Percentiles rank a stretch among this genome's conserved stretches.
Evolutionary conservation across 768 basidiomycete genomes (phyloP).

Genomic region (Trametes coccinea): DNA sequence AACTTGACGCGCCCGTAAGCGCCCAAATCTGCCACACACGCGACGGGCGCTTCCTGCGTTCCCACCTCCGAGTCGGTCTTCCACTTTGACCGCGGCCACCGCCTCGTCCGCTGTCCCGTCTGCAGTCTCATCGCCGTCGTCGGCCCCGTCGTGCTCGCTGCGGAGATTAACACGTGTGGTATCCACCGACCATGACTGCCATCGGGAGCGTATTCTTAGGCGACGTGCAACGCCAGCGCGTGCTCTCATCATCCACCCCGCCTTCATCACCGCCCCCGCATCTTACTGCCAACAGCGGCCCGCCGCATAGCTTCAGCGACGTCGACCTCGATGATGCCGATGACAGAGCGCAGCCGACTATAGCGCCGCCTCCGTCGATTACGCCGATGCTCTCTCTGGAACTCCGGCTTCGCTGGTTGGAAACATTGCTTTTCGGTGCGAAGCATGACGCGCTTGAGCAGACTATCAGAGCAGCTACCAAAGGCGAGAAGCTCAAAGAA

Average conservation of each 20-base stretch:
- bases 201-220: conserved; percentile 84
- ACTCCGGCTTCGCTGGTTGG: conserved; percentile 76
- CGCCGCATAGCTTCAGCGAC: conserved; percentile 21
- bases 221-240: conserved; percentile 66
- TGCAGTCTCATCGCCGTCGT: background rate
- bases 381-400: conserved; percentile 71
- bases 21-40: conserved; percentile 7
- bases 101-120: background rate
- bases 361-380: conserved; percentile 41
- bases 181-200: conserved; percentile 41
- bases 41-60: background rate
- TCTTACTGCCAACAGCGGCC: conserved; percentile 9
- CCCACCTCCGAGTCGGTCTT: background rate
- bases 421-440: conserved; percentile 71
- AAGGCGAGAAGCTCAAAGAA: conserved; percentile 39
- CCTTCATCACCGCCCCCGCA: conserved; percentile 45
- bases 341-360: background rate
- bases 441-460: conserved; percentile 46
- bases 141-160: background rate
- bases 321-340: conserved; percentile 21
- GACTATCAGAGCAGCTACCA: conserved; percentile 36
- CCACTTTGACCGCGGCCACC: background rate
- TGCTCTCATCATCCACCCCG: conserved; percentile 55
- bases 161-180: background rate
- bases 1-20: conserved; percentile 2